phyloP scores from a whole-genome alignment of 2,329 filamentous ascomycete species.

The Epichloe gansuensis region DNA sequence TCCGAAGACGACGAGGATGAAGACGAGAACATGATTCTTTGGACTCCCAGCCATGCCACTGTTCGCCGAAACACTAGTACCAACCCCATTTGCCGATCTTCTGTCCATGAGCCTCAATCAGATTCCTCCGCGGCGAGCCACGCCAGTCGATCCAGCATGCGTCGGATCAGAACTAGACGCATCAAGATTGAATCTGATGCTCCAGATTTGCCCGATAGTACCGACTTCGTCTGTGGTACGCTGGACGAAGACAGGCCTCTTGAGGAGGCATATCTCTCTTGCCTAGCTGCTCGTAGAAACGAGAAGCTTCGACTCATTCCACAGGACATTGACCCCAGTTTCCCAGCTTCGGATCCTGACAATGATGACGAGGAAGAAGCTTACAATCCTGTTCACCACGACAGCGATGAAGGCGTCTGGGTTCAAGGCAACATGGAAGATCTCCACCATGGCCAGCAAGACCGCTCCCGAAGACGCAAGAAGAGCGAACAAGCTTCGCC shows the following conservation, averaged over 20 bases:
- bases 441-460: conserved; percentile 42
- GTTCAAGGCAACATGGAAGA: conserved; percentile 62
- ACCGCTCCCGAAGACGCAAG: conserved; percentile 34
- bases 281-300: conserved; percentile 67
- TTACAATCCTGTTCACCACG: conserved; percentile 43
- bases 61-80: conserved; percentile 24
- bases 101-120: conserved; percentile 39
- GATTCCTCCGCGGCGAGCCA: conserved; percentile 48
- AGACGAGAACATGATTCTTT: conserved; percentile 51
- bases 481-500: conserved; percentile 37
- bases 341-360: conserved; percentile 87
- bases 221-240: conserved; percentile 97
- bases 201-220: conserved; percentile 87
- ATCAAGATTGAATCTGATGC: conserved; percentile 34
- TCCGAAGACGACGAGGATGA: conserved; percentile 55
- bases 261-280: conserved; percentile 87
- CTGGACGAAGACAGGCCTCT: conserved; percentile 88
- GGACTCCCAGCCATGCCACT: conserved; percentile 37
- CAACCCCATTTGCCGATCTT: conserved; percentile 19
- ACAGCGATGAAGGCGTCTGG: conserved; percentile 58
- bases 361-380: conserved; percentile 66
- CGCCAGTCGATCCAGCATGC: conserved; percentile 15
- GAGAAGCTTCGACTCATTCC: conserved; percentile 73
- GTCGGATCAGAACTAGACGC: conserved; percentile 13
- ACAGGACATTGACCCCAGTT: conserved; percentile 97